Base-by-base conservation (phyloP, 2,329 filamentous ascomycete species). In the Plenodomus biglobosus region DNA sequence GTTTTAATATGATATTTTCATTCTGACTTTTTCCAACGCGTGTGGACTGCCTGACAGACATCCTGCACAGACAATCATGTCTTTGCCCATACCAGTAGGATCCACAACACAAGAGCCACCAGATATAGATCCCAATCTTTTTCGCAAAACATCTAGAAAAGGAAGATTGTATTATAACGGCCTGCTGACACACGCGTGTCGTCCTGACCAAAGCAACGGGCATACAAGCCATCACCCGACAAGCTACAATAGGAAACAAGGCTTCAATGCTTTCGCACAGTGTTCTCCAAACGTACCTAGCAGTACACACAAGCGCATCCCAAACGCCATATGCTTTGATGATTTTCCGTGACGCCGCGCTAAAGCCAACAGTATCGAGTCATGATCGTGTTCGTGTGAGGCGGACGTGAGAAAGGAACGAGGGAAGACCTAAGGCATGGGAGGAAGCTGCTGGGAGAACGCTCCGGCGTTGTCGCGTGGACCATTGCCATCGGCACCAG, bases 391-490 rank as follows among this genome's bases (percentile, higher is more conserved):
- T 32, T 32, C 27, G 27, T 32, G 15, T 32, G 8, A 15, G 27
- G 27, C 27, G 13, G 27, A 32, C 27, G 27, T 32, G 36, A 30
- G 42, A 44, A 22, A 27, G 43, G 27, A 15, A 20, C 19, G 37
- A 22, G 27, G 6, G n/a, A 37, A 18, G 17, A 34, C 15, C 35
- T 48, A 52, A 42, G 39, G 38, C 11, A 32, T 40, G n/a, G 27
- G 36, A 22, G 50, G 53, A 4, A 56, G 42, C 27, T 56, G 55
- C 24, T 56, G 50, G 39, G 52, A 42, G 36, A 58, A 58, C 38
- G 48, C 40, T 17, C 44, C 34, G 42, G 38, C 47, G 16, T 40
- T 44, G 21, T 56, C 54, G 20, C 40, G 46, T 17, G 48, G 34
- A 19, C 45, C 40, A 43, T 47, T 39, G n/a, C 24, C 43, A 13